Conservation (phyloP, 2,329 filamentous ascomycete species). For the Aspergillus ibericus region DNA sequence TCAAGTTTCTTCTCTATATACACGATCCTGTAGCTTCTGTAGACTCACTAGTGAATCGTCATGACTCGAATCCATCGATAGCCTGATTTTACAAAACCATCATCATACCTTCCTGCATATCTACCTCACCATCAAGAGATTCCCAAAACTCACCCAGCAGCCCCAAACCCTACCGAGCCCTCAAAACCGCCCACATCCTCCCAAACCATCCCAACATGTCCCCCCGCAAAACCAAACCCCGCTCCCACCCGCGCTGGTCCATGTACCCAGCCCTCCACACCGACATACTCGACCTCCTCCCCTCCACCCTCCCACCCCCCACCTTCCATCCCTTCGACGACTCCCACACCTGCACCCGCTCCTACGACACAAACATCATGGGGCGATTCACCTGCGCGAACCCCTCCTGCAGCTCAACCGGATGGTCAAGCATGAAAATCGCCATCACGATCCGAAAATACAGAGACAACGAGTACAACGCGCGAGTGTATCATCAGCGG, state of each 20-base stretch:
- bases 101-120: too few species aligned
- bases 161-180: too few species aligned
- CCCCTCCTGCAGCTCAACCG: slow-evolving; percentile 26
- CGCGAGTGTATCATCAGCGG: slow-evolving; percentile 46
- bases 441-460: slow-evolving; percentile 48
- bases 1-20: too few species aligned
- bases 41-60: too few species aligned
- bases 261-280: slow-evolving; percentile 36
- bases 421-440: slow-evolving; percentile 45
- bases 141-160: too few species aligned
- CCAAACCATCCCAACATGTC: neutral
- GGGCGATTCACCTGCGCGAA: slow-evolving; percentile 44
- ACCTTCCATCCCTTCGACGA: slow-evolving; percentile 34
- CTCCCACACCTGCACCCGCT: slow-evolving; percentile 21
- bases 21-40: too few species aligned
- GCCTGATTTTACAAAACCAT: too few species aligned
- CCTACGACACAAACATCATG: slow-evolving; percentile 46
- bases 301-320: slow-evolving; percentile 34
- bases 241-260: slow-evolving; percentile 26
- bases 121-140: too few species aligned
- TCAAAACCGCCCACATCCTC: neutral
- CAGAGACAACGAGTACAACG: slow-evolving; percentile 41
- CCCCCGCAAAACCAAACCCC: neutral
- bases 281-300: slow-evolving; percentile 31
- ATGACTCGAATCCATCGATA: too few species aligned